Evolutionary conservation across 495 filamentous ascomycete genomes (phyloP).

Genomic region (Collariella sp.): DNA sequence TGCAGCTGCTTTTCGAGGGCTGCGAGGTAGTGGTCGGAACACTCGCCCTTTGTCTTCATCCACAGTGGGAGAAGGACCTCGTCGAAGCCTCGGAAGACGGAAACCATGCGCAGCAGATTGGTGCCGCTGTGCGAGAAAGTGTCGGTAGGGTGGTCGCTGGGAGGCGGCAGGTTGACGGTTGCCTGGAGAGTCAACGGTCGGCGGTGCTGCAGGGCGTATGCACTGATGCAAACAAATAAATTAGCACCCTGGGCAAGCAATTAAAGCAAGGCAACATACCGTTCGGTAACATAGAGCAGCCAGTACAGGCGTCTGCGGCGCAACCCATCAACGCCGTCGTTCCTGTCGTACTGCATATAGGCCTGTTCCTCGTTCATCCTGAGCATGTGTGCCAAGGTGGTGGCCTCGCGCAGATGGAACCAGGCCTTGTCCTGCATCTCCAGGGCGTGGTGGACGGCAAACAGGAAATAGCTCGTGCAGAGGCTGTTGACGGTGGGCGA

Average conservation of each 20-base stretch:
- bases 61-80: slow-evolving; percentile 59
- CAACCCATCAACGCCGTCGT: slow-evolving; percentile 45
- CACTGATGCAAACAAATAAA: slow-evolving; percentile 26
- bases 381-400: slow-evolving; percentile 49
- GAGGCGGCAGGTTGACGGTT: slow-evolving; percentile 55
- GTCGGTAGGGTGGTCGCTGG: slow-evolving; percentile 55
- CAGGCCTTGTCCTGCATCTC: slow-evolving; percentile 65
- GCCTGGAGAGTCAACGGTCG: slow-evolving; percentile 51
- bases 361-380: slow-evolving; percentile 55
- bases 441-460: slow-evolving; percentile 64
- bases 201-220: slow-evolving; percentile 71
- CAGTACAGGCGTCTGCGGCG: slow-evolving; percentile 57
- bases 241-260: neutral
- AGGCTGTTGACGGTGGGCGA: slow-evolving; percentile 58
- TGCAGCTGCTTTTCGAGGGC: slow-evolving; percentile 57
- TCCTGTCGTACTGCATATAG: slow-evolving; percentile 46
- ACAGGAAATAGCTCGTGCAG: slow-evolving; percentile 73
- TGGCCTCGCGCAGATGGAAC: slow-evolving; percentile 64
- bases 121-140: slow-evolving; percentile 42
- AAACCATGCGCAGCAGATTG: slow-evolving; percentile 57
- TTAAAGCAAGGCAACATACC: slow-evolving; percentile 35
- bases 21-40: slow-evolving; percentile 49
- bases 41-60: slow-evolving; percentile 58
- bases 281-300: slow-evolving; percentile 63
- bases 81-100: slow-evolving; percentile 65